Conservation (phyloP, 441 rosid genomes). For the Eruca vesicaria region DNA sequence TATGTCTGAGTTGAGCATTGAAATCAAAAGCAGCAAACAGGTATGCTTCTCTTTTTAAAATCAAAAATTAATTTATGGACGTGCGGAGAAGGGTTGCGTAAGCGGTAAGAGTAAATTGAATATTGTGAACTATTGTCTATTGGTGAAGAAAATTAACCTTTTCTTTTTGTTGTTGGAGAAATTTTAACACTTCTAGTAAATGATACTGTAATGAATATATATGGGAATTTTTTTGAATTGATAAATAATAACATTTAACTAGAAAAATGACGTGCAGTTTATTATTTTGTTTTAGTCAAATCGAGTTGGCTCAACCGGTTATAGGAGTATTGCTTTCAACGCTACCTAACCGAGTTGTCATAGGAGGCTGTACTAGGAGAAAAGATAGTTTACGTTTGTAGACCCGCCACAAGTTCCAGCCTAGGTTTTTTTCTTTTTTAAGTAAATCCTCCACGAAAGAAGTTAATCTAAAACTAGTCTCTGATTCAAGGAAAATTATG, state of each 20-base stretch:
- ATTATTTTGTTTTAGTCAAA: not conserved
- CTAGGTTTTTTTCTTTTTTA: too few relatives aligned
- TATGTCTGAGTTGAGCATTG: not conserved
- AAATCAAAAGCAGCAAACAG: not conserved
- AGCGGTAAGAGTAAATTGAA: not conserved
- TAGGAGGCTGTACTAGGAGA: not conserved
- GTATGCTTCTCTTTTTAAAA: not conserved
- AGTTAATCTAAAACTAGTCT: not conserved
- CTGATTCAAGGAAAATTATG: not conserved
- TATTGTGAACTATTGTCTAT: not conserved
- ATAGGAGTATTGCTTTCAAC: not conserved
- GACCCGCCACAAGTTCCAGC: not conserved
- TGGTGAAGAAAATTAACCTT: not conserved
- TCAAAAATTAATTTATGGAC: not conserved
- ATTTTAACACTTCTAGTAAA: not conserved
- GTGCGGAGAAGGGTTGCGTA: not conserved
- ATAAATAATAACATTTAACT: not conserved
- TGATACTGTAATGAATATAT: not conserved
- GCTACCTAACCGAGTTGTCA: not conserved
- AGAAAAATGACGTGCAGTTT: not conserved
- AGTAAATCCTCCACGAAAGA: too few relatives aligned
- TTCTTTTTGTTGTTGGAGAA: not conserved
- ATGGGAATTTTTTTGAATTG: too few relatives aligned
- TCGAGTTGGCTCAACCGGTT: not conserved
- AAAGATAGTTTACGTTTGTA: not conserved